Percentiles rank a stretch among this genome's conserved stretches.
Conservation (phyloP, 2,329 filamentous ascomycete species). For the Fusarium globosum region DNA sequence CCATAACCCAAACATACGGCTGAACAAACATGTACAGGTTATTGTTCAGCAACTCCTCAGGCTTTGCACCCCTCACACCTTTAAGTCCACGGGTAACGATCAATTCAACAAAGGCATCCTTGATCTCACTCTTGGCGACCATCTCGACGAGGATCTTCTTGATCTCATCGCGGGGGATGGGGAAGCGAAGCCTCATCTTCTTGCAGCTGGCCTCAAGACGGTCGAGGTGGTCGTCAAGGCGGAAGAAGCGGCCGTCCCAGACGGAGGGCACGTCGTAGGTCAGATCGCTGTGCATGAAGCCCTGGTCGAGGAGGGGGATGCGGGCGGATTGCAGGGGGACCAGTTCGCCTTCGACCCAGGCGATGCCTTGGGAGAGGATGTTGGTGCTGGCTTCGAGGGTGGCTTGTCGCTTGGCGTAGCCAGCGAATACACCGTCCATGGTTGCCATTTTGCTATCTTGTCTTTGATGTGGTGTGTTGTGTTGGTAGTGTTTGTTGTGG, state of each 20-base stretch:
- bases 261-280: slow-evolving; percentile 64
- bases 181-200: slow-evolving; percentile 59
- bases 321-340: slow-evolving; percentile 58
- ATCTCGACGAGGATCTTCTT: slow-evolving; percentile 56
- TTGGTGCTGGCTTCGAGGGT: slow-evolving; percentile 39
- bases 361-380: slow-evolving; percentile 53
- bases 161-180: slow-evolving; percentile 54
- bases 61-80: slow-evolving; percentile 51
- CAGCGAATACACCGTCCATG: slow-evolving; percentile 57
- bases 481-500: background rate
- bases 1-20: slow-evolving; percentile 64
- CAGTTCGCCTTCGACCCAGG: slow-evolving; percentile 58
- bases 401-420: slow-evolving; percentile 46
- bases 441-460: slow-evolving; percentile 51
- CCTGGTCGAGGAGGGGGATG: slow-evolving; percentile 63
- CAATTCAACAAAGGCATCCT: slow-evolving; percentile 61
- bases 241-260: slow-evolving; percentile 64
- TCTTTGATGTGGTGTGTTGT: background rate
- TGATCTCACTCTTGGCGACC: slow-evolving; percentile 58
- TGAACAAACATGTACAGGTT: slow-evolving; percentile 61
- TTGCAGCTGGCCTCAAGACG: slow-evolving; percentile 57
- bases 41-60: slow-evolving; percentile 52
- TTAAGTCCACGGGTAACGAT: slow-evolving; percentile 62
- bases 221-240: slow-evolving; percentile 60
- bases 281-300: slow-evolving; percentile 63